Evolutionary conservation across 2,329 filamentous ascomycete species (phyloP).

Genomic region (Thielaviopsis cerberus): DNA sequence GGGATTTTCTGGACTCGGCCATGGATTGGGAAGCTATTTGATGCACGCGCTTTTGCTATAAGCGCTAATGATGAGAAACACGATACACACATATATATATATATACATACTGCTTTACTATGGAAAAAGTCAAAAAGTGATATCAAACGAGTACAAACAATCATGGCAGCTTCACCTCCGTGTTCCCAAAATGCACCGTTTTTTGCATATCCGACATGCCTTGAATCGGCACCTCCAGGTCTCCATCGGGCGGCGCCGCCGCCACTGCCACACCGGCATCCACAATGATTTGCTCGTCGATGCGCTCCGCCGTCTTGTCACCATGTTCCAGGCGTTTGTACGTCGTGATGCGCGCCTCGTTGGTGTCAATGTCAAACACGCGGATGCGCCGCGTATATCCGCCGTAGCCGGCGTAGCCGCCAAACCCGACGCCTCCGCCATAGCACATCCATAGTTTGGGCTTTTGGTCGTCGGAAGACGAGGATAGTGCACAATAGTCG

Average conservation of each 20-base stretch:
- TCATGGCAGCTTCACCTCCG: conserved; percentile 7
- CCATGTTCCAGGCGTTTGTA: conserved; percentile 76
- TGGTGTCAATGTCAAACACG: conserved; percentile 86
- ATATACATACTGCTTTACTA: background rate
- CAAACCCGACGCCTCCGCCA: conserved; percentile 76
- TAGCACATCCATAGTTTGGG: conserved; percentile 95
- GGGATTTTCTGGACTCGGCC: conserved; percentile 39
- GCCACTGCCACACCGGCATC: conserved; percentile 34
- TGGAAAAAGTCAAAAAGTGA: background rate
- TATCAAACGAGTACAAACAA: background rate
- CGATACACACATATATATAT: background rate
- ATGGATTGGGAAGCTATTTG: conserved; percentile 36
- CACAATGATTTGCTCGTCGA: conserved; percentile 49
- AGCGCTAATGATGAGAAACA: too few species aligned
- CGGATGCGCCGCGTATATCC: conserved; percentile 68
- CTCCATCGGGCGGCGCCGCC: conserved; percentile 14
- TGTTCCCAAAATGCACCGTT: conserved; percentile 8
- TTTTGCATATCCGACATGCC: conserved; percentile 9
- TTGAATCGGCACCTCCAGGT: conserved; percentile 9
- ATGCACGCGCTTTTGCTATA: background rate
- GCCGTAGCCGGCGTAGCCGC: conserved; percentile 83
- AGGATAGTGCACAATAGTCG: conserved; percentile 72
- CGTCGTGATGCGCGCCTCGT: conserved; percentile 69
- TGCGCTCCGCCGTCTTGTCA: conserved; percentile 27
- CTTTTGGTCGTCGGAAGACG: conserved; percentile 25